phyloP scores from a whole-genome alignment of 2,329 filamentous ascomycete species.

The Fusarium foetens region DNA sequence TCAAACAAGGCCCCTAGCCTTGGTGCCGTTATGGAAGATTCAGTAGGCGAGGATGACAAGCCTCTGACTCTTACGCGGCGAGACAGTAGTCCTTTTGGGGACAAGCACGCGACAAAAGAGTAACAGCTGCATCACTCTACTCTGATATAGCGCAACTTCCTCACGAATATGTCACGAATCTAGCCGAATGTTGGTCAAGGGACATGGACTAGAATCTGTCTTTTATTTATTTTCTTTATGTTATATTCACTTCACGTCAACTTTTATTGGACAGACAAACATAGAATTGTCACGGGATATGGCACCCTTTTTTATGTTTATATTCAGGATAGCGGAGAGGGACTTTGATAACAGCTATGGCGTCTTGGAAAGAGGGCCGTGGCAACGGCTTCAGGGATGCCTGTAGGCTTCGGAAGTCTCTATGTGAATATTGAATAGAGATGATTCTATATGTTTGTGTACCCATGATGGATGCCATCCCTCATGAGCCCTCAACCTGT shows the following conservation, averaged over 20 bases:
- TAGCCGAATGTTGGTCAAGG: constrained; percentile 20
- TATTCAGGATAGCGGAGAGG: constrained; percentile 35
- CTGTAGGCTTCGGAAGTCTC: constrained; percentile 41
- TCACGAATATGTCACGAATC: constrained; percentile 37
- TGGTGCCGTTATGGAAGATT: constrained; percentile 66
- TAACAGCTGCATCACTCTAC: constrained; percentile 37
- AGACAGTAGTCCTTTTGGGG: constrained; percentile 64
- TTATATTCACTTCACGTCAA: constrained; percentile 41
- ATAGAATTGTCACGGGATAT: constrained; percentile 38
- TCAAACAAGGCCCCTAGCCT: constrained; percentile 57
- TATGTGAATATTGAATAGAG: constrained; percentile 45
- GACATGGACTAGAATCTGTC: constrained; percentile 25
- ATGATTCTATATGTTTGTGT: constrained; percentile 34
- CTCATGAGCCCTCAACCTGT: neutral
- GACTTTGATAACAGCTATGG: constrained; percentile 44
- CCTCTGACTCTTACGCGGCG: constrained; percentile 45
- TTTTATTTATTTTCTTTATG: constrained; percentile 12
- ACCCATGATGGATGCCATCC: neutral
- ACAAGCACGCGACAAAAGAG: constrained; percentile 67
- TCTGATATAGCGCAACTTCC: constrained; percentile 28
- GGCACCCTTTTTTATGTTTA: constrained; percentile 40
- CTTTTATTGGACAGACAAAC: constrained; percentile 40
- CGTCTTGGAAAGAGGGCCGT: constrained; percentile 44
- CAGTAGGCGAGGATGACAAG: constrained; percentile 52
- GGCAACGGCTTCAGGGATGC: constrained; percentile 45